A percentile compares a stretch with the other conserved stretches of the same genome.
phyloP scores from a whole-genome alignment of 2,329 filamentous ascomycete species.

The Beauveria scarabaeidicola region DNA sequence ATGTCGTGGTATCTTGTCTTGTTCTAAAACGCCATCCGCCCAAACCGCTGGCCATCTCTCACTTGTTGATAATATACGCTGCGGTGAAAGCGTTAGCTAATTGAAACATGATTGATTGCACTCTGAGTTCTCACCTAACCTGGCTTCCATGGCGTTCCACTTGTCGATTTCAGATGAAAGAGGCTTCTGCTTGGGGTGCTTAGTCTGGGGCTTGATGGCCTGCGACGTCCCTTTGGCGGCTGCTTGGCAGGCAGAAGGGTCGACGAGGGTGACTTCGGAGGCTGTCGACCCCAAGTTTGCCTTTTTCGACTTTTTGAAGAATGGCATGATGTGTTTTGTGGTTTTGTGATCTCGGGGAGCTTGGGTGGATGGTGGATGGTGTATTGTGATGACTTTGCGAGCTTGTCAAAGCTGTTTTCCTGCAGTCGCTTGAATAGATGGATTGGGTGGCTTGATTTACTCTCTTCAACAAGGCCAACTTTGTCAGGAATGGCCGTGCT shows the following conservation, averaged over 20 bases:
- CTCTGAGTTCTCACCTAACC: not conserved
- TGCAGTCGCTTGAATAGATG: not conserved
- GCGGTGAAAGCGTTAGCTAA: not conserved
- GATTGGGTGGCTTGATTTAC: not conserved
- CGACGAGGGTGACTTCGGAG: conserved; percentile 8
- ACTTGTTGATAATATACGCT: conserved; percentile 8
- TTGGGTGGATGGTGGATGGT: not conserved
- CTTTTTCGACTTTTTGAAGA: conserved; percentile 4
- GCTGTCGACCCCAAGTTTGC: not conserved
- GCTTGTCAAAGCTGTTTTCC: not conserved
- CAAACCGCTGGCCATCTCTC: not conserved
- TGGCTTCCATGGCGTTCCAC: conserved; percentile 5
- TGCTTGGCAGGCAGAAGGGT: not conserved
- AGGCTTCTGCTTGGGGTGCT: not conserved
- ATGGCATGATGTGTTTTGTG: not conserved
- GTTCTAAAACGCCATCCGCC: not conserved
- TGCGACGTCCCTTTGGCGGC: not conserved
- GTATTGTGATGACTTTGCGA: not conserved
- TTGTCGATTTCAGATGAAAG: conserved; percentile 1
- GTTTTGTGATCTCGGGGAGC: not conserved
- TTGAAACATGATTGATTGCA: not conserved
- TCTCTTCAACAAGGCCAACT: not conserved
- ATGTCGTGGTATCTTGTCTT: conserved; percentile 2
- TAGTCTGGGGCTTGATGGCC: not conserved
- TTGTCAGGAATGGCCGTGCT: not conserved